Conservation (phyloP, 176 grass and related monocot species). For the Puccinellia tenuiflora region DNA sequence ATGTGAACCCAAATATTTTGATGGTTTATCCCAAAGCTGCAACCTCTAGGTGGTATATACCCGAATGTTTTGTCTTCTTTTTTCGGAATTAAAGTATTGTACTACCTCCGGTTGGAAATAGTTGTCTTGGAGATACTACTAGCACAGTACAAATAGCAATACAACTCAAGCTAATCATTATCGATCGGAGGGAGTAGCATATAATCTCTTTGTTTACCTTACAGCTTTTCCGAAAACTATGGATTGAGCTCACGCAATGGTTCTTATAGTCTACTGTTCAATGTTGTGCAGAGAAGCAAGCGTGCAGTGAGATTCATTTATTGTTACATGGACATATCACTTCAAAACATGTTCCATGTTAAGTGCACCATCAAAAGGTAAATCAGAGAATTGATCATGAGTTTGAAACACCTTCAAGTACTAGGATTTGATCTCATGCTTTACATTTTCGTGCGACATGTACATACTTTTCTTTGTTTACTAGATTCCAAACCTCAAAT, state of each 20-base stretch:
- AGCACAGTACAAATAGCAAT: too few species aligned
- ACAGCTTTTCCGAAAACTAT: background rate
- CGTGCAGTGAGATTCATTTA: background rate
- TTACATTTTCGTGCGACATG: background rate
- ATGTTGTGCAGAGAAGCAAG: background rate
- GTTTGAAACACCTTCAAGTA: background rate
- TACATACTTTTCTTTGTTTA: background rate
- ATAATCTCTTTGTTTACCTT: slow-evolving; percentile 3
- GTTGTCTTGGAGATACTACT: too few species aligned
- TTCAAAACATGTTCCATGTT: background rate
- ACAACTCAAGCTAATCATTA: too few species aligned
- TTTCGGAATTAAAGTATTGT: too few species aligned
- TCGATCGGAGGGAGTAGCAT: too few species aligned
- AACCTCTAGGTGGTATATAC: background rate
- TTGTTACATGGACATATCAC: slow-evolving; percentile 20
- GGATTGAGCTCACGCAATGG: background rate
- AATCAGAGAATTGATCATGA: background rate
- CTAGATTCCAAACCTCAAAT: background rate
- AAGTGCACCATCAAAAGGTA: slow-evolving; percentile 30
- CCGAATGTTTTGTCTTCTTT: background rate
- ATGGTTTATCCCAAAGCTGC: background rate
- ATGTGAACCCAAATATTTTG: background rate
- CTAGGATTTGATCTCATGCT: background rate
- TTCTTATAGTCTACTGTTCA: background rate
- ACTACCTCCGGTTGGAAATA: too few species aligned